Evolutionary conservation across 768 basidiomycete genomes (phyloP).

Genomic region (Cytidiella melzeri): DNA sequence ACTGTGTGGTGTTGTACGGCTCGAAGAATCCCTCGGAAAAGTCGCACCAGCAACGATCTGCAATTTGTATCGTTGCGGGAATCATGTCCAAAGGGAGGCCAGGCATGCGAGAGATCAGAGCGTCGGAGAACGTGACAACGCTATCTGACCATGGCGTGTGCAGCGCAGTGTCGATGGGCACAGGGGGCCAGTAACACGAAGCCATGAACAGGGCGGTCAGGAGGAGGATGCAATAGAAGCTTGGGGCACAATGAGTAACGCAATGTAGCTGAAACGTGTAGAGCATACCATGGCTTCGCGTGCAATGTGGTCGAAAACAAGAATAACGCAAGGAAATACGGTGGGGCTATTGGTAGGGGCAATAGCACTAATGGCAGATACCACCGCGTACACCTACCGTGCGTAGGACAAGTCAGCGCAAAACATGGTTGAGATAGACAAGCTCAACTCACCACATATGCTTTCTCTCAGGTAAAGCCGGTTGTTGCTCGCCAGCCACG

Average conservation of each 20-base stretch:
- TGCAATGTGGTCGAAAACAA: slow-evolving; percentile 73
- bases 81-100: slow-evolving; percentile 35
- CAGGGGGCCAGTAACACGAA: slow-evolving; percentile 87
- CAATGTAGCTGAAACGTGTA: slow-evolving; percentile 1
- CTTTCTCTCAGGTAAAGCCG: background rate
- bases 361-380: slow-evolving; percentile 72
- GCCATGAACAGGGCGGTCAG: slow-evolving; percentile 80
- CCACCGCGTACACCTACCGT: slow-evolving; percentile 76
- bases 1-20: slow-evolving; percentile 68
- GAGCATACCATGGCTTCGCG: slow-evolving; percentile 74
- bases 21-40: slow-evolving; percentile 63
- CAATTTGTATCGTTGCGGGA: slow-evolving; percentile 55
- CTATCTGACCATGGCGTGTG: slow-evolving; percentile 61
- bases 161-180: slow-evolving; percentile 58
- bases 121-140: slow-evolving; percentile 68
- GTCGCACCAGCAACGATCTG: slow-evolving; percentile 87
- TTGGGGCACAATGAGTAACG: slow-evolving; percentile 22
- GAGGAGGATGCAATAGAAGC: slow-evolving; percentile 83
- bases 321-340: slow-evolving; percentile 75
- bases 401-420: background rate
- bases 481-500: background rate
- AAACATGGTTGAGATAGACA: background rate
- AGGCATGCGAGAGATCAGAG: slow-evolving; percentile 38
- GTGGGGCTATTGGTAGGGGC: slow-evolving; percentile 74
- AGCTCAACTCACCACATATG: slow-evolving; percentile 48